Percentiles rank a stretch among this genome's conserved stretches.
Conservation (phyloP, 1,139 yeast genomes). For the Yamadazyma membranifaciens region DNA sequence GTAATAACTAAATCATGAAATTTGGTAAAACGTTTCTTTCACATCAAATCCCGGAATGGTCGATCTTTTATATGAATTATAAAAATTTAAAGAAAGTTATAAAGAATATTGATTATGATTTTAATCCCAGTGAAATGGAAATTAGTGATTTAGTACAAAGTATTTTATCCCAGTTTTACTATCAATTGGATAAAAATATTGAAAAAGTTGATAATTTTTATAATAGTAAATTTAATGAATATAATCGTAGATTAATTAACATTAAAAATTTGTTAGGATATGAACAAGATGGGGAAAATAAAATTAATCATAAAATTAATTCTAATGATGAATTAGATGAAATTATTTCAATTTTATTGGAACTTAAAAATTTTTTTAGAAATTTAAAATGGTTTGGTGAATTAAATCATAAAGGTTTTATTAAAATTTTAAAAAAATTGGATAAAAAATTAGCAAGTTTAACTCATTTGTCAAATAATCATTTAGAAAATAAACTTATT, state of each 20-base stretch:
- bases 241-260: conserved; percentile 62
- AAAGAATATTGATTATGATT: conserved; percentile 45
- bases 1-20: conserved; percentile 50
- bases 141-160: conserved; percentile 26
- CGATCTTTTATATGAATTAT: conserved; percentile 77
- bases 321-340: conserved; percentile 73
- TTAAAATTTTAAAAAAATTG: conserved; percentile 83
- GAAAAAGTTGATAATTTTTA: conserved; percentile 81
- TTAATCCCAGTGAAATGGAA: conserved; percentile 32
- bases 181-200: conserved; percentile 74
- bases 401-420: conserved; percentile 84
- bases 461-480: conserved; percentile 17
- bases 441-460: conserved; percentile 67
- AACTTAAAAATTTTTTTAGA: conserved; percentile 72
- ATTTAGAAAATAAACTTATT: conserved; percentile 10
- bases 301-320: conserved; percentile 33
- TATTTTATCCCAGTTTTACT: conserved; percentile 66
- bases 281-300: conserved; percentile 17
- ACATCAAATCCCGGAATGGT: conserved; percentile 95
- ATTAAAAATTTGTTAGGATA: conserved; percentile 37
- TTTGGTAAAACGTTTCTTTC: conserved; percentile 78
- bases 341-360: conserved; percentile 69
- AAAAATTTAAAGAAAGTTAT: conserved; percentile 80
- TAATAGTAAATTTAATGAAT: conserved; percentile 69
- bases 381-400: conserved; percentile 94